These are phyloP conservation scores for Plantago elongata DNA, from an alignment of 257 asterid genomes.

Conservation along the genomic window DNA sequence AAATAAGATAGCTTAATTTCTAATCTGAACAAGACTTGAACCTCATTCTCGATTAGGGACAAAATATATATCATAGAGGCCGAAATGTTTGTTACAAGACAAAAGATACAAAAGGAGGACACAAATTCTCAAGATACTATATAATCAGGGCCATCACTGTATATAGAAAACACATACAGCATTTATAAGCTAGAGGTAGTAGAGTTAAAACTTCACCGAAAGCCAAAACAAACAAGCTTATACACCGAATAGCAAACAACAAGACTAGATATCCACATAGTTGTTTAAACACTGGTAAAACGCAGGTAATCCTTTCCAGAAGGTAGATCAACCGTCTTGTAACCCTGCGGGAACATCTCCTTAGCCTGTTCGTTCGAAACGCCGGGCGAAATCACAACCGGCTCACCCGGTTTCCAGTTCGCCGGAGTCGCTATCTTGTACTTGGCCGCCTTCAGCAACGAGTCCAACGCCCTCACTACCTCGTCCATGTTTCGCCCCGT, in stretches of 20 bases:
- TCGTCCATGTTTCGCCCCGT: slow-evolving; percentile 92
- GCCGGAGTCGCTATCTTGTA: slow-evolving; percentile 77
- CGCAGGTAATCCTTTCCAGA: slow-evolving; percentile 69
- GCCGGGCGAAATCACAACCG: slow-evolving; percentile 50
- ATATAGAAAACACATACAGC: no score
- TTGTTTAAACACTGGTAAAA: slow-evolving; percentile 35
- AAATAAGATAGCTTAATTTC: no score
- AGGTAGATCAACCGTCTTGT: slow-evolving; percentile 44
- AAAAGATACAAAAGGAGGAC: no score
- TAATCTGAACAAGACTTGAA: no score
- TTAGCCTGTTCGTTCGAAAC: slow-evolving; percentile 57
- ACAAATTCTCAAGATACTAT: no score
- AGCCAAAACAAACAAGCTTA: neutral
- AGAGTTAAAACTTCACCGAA: neutral
- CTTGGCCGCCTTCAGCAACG: slow-evolving; percentile 47
- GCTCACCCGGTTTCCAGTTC: slow-evolving; percentile 74
- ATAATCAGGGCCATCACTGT: no score
- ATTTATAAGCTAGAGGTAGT: no score
- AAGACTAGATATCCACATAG: neutral
- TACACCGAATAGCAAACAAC: neutral
- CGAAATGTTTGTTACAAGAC: no score
- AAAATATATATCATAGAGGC: no score
- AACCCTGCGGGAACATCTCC: slow-evolving; percentile 63
- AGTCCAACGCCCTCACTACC: slow-evolving; percentile 69
- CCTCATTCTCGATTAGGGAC: no score